Conservation (phyloP, 2,329 filamentous ascomycete species). For the Cordyceps javanica region DNA sequence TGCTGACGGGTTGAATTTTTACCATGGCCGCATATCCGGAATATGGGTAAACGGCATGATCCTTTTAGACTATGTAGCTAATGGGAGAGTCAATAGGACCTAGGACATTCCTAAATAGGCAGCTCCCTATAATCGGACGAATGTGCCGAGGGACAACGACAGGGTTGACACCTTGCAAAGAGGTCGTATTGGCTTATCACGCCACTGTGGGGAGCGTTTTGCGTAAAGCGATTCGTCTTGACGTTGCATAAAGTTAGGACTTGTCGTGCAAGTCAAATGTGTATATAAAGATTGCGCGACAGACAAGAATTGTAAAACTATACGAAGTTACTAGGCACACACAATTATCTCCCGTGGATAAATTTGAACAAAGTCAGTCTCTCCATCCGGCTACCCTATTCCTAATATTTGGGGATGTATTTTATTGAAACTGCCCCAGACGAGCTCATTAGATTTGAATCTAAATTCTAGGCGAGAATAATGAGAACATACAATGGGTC, state of each 20-base stretch:
- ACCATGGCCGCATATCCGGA: not conserved
- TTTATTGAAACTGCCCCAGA: not conserved
- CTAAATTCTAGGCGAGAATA: not conserved
- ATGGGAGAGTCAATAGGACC: not conserved
- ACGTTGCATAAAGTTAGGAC: not conserved
- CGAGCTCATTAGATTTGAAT: not conserved
- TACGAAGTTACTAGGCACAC: not conserved
- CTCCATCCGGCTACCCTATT: not conserved
- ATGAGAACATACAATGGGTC: not conserved
- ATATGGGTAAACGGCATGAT: not conserved
- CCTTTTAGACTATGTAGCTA: not conserved
- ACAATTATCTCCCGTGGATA: not conserved
- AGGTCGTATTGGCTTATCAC: not conserved
- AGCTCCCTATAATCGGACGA: not conserved
- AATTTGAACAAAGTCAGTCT: not conserved
- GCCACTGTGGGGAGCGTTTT: not conserved
- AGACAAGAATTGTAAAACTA: not conserved
- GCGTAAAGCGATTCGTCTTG: not conserved
- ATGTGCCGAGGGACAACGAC: not conserved
- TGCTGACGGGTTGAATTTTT: not conserved
- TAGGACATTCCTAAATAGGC: not conserved
- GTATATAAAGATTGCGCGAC: not conserved
- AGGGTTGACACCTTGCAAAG: not conserved
- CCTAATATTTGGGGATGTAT: no score
- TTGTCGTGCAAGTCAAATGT: not conserved